Percentiles rank a stretch among this genome's conserved stretches.
These are phyloP conservation scores for Colletotrichum truncatum DNA, from an alignment of 2,329 filamentous ascomycete species.

Conservation along the genomic window DNA sequence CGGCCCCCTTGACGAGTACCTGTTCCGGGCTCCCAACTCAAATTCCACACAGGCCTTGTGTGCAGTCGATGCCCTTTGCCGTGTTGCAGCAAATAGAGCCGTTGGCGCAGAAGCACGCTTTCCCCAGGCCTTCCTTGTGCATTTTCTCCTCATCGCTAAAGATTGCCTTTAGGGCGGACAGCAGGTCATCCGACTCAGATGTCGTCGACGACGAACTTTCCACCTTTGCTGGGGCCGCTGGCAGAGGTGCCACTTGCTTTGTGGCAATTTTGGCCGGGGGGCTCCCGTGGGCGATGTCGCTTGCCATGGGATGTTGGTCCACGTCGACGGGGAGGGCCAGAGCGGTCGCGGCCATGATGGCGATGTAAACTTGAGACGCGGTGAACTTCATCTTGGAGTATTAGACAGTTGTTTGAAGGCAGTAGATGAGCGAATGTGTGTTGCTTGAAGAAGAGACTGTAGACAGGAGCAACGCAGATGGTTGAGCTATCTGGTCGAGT, in stretches of 20 bases:
- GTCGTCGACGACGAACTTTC: background rate
- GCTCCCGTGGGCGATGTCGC: too few relatives aligned
- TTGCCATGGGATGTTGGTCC: conserved; percentile 10
- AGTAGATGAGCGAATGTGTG: too few relatives aligned
- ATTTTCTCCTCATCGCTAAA: background rate
- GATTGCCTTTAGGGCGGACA: conserved; percentile 7
- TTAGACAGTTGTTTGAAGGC: too few relatives aligned
- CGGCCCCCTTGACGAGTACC: background rate
- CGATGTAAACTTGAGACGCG: background rate
- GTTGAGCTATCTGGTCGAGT: too few relatives aligned
- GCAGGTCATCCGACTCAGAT: background rate
- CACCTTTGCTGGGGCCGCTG: background rate
- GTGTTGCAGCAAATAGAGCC: conserved; percentile 39
- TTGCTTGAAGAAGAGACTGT: too few relatives aligned
- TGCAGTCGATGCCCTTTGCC: conserved; percentile 35
- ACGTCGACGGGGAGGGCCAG: conserved; percentile 8
- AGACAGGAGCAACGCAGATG: too few relatives aligned
- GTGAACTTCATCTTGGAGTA: conserved; percentile 2
- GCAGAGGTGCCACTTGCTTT: background rate
- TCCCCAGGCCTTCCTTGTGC: background rate
- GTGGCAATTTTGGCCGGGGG: background rate
- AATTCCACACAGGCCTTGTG: conserved; percentile 40
- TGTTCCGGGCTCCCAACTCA: conserved; percentile 18
- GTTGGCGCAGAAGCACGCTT: conserved; percentile 39
- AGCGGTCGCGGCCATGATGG: background rate